Conservation (phyloP, 768 basidiomycete species). For the Phanerochaete carnosa region DNA sequence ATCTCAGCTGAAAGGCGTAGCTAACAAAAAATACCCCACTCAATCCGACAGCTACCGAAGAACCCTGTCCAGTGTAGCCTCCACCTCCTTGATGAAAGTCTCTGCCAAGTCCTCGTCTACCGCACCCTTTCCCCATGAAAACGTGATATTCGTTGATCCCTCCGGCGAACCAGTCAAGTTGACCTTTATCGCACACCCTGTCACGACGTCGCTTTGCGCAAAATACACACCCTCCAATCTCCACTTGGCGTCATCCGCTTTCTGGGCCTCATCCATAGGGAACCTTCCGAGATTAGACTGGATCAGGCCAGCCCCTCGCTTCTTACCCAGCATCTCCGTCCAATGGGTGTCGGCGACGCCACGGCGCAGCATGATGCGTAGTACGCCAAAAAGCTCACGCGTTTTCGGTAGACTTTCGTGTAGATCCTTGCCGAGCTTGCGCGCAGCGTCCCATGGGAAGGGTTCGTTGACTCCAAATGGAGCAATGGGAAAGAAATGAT, state of each 20-base stretch:
- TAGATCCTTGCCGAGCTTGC: neutral
- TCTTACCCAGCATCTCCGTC: conserved; percentile 2
- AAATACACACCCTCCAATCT: neutral
- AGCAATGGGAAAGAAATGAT: conserved; percentile 20
- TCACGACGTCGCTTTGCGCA: conserved; percentile 4
- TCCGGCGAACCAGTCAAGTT: conserved; percentile 15
- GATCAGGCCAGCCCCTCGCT: neutral
- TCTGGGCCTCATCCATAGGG: neutral
- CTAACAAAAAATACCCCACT: too few relatives aligned
- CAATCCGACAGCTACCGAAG: too few relatives aligned
- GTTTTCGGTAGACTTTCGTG: neutral
- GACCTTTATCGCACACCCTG: neutral
- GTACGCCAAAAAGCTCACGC: neutral
- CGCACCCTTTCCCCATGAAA: neutral
- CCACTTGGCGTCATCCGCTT: neutral
- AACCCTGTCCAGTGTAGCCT: too few relatives aligned
- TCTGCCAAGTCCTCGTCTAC: neutral
- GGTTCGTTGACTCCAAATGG: neutral
- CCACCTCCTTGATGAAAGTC: neutral
- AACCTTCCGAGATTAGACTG: neutral
- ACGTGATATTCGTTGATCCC: neutral
- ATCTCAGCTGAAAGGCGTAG: too few relatives aligned
- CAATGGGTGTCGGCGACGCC: neutral
- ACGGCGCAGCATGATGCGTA: neutral
- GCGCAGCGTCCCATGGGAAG: neutral